Conservation (phyloP, 169 alveolate genomes). For the Plasmodium reichenowi region DNA sequence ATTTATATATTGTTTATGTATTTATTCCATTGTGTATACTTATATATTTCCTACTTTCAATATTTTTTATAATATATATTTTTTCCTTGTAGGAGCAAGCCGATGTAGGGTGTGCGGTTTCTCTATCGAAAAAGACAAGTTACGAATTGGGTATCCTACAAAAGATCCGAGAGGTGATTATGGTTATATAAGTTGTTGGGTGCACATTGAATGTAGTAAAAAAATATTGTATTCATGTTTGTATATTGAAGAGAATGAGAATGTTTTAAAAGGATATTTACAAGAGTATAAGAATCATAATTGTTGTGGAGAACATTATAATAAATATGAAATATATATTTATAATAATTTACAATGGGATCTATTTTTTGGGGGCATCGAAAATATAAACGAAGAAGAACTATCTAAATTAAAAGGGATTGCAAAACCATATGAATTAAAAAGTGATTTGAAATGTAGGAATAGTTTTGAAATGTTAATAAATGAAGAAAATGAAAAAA, state of each 20-base stretch:
- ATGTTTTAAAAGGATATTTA: conserved; percentile 37
- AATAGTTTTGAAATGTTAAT: conserved; percentile 29
- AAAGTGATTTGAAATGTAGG: conserved; percentile 17
- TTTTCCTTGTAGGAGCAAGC: conserved; percentile 43
- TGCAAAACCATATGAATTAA: conserved; percentile 26
- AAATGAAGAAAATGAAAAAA: conserved; percentile 50
- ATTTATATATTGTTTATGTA: neutral
- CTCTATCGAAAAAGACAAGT: conserved; percentile 48
- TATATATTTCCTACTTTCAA: no score
- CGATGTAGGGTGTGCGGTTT: conserved; percentile 77
- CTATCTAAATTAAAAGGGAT: conserved; percentile 23
- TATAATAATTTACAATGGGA: conserved; percentile 61
- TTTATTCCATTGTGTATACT: no score
- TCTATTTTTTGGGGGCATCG: conserved; percentile 55
- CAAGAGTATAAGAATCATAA: neutral
- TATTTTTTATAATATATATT: neutral
- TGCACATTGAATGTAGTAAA: conserved; percentile 78
- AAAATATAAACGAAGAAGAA: conserved; percentile 52
- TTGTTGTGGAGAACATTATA: conserved; percentile 5
- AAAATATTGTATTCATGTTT: conserved; percentile 54
- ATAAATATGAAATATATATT: conserved; percentile 21
- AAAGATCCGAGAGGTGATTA: conserved; percentile 76
- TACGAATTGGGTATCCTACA: conserved; percentile 78
- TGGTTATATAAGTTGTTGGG: conserved; percentile 80
- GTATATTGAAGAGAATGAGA: conserved; percentile 25